Conservation (phyloP, 306 rosid species). For the Glycine soja region DNA sequence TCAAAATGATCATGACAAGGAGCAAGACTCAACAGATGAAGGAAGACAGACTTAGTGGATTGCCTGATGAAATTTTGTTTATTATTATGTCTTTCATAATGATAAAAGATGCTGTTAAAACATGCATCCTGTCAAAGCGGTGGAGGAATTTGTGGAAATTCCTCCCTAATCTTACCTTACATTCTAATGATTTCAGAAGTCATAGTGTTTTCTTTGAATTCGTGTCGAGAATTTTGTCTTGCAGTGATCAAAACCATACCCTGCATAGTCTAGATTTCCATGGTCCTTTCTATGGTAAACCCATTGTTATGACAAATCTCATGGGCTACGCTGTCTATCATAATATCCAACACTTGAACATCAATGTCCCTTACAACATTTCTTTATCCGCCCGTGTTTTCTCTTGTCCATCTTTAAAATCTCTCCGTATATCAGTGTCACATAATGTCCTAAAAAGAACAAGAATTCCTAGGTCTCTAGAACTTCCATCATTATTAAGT, state of each 20-base stretch:
- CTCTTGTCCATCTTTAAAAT: constrained; percentile 30
- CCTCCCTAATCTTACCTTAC: constrained; percentile 23
- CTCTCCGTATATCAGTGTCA: constrained; percentile 18
- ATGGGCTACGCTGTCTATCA: constrained; percentile 7
- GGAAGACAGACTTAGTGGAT: not conserved
- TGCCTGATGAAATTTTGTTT: constrained; percentile 6
- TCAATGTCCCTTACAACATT: constrained; percentile 33
- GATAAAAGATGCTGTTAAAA: not conserved
- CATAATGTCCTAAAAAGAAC: not conserved
- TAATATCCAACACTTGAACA: constrained; percentile 10
- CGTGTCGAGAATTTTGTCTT: constrained; percentile 18
- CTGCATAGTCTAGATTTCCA: constrained; percentile 5
- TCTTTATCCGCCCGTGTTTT: constrained; percentile 20
- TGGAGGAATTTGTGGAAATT: constrained; percentile 22
- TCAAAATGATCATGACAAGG: not conserved
- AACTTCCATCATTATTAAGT: constrained; percentile 19
- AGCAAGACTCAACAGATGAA: not conserved
- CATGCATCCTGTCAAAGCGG: constrained; percentile 27
- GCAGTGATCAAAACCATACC: constrained; percentile 9
- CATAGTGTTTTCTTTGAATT: not conserved
- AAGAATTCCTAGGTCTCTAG: constrained; percentile 3
- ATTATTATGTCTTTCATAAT: constrained; percentile 12
- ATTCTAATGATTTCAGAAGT: constrained; percentile 9
- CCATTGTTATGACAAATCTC: constrained; percentile 4
- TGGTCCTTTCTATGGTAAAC: not conserved